Evolutionary conservation across 768 basidiomycete species (phyloP).

Genomic region (Mycena venus): DNA sequence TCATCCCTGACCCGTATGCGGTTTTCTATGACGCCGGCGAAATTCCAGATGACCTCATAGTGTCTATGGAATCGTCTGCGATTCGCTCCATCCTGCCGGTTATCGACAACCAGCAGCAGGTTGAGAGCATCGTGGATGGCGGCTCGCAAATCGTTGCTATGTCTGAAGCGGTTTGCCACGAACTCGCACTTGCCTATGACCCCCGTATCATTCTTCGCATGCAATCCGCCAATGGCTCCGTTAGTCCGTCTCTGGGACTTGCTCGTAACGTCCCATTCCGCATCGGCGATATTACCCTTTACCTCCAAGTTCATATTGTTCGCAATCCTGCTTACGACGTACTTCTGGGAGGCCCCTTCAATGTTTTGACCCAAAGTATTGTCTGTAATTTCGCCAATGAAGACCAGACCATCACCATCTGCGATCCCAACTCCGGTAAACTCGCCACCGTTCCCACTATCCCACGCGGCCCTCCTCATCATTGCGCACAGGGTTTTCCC

Average conservation of each 20-base stretch:
- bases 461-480: neutral
- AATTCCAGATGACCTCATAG: conserved; percentile 12
- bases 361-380: conserved; percentile 2
- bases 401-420: conserved; percentile 10
- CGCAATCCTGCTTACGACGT: conserved; percentile 27
- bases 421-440: conserved; percentile 16
- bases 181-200: conserved; percentile 4
- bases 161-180: conserved; percentile 35
- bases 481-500: neutral
- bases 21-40: neutral
- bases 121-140: conserved; percentile 35
- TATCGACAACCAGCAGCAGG: conserved; percentile 8
- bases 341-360: conserved; percentile 24
- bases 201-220: neutral
- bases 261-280: no score
- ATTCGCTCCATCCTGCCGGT: conserved; percentile 28
- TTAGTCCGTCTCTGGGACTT: conserved; percentile 4
- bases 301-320: no score
- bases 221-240: conserved; percentile 14
- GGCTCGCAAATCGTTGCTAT: conserved; percentile 38
- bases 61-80: conserved; percentile 23
- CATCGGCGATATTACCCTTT: no score
- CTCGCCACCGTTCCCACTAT: conserved; percentile 10
- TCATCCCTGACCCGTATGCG: neutral
- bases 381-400: conserved; percentile 9